Base-by-base conservation (phyloP, 2,329 filamentous ascomycete species). In the Coniochaeta ligniaria region DNA sequence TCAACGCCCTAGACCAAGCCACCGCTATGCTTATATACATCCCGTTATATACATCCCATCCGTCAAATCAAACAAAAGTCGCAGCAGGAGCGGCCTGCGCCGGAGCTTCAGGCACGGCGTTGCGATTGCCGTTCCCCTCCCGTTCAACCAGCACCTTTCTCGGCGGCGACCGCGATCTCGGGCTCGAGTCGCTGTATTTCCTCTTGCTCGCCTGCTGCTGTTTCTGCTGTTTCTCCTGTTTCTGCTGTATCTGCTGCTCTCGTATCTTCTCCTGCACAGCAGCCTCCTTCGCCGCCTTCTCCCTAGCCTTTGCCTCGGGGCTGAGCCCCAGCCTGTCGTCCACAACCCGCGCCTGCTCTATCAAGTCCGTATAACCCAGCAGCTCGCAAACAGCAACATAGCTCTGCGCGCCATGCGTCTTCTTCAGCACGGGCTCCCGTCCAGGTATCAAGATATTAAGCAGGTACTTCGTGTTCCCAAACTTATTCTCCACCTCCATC, bases 381-480 rank as follows among this genome's bases (percentile, higher is more conserved):
- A 81, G 76, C 60, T 85, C 79, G 69, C 92, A 89, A 1, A 88
- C 73, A 59, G 90, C 86, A 9, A 75, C 76, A 69, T 97, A 96
- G 66, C 83, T 89, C 75, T 88, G 92, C 62, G 83, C 82, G 55
- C 77, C 74, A 63, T 84, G 85, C 66, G 95, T 80, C 3, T 78
- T 73, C 61, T 81, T 80, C 71, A 89, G 90, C 1, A 78, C 78
- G 43, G 83, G 78, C 56, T 85, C 79, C 72, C 92, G 96, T 17
- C 93, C 92, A 0, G 92, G 92, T 26, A 98, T 85, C 74, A 97
- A 83, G 72, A 96, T 91, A 47, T 85, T 84, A 31, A 99, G 84
- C 35, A 95, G 80, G 72, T 90, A 99, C 73, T 99, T 99, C 6
- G 93, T 96, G 76, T 99, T 99, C 52, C 90, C 89, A 73, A 88